Percentiles rank a stretch among this genome's conserved stretches.
Conservation (phyloP, 352 stramenopile genomes). For the Aphanomyces stellatus region DNA sequence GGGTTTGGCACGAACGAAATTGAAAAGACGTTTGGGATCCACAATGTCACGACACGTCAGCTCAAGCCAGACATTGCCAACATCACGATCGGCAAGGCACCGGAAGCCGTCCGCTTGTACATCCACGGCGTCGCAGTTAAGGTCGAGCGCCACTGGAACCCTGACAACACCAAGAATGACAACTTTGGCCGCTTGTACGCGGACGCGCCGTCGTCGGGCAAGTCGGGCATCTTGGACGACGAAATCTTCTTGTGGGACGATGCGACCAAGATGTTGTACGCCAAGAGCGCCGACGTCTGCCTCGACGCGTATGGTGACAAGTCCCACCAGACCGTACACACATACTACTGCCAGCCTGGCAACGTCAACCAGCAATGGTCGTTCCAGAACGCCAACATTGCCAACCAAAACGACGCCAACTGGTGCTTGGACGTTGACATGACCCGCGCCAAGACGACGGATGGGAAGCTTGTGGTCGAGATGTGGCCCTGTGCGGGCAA, state of each 20-base stretch:
- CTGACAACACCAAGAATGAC: slow-evolving; percentile 24
- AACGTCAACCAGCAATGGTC: slow-evolving; percentile 17
- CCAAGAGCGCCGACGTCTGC: slow-evolving; percentile 58
- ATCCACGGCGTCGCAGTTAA: slow-evolving; percentile 43
- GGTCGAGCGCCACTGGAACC: slow-evolving; percentile 29
- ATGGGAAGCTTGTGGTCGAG: slow-evolving; percentile 9
- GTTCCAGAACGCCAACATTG: neutral
- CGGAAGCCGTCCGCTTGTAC: slow-evolving; percentile 28
- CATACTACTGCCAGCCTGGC: slow-evolving; percentile 22
- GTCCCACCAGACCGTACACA: slow-evolving; percentile 22
- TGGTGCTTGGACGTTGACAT: slow-evolving; percentile 18
- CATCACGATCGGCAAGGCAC: slow-evolving; percentile 27
- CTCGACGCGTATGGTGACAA: slow-evolving; percentile 38
- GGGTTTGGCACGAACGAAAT: slow-evolving; percentile 38
- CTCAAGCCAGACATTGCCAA: slow-evolving; percentile 56
- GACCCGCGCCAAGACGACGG: neutral
- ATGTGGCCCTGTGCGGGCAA: slow-evolving; percentile 3
- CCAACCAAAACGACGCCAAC: slow-evolving; percentile 14
- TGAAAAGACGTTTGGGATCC: slow-evolving; percentile 55
- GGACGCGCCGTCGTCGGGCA: slow-evolving; percentile 28
- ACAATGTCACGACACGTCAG: slow-evolving; percentile 32
- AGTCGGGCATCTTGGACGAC: neutral
- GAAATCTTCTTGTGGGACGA: slow-evolving; percentile 54
- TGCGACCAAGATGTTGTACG: slow-evolving; percentile 38
- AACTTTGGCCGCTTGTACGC: slow-evolving; percentile 39